Percentiles rank a stretch among this genome's conserved stretches.
These are phyloP conservation scores for Orobanche coerulescens DNA, from an alignment of 257 asterid genomes.

Conservation along the genomic window DNA sequence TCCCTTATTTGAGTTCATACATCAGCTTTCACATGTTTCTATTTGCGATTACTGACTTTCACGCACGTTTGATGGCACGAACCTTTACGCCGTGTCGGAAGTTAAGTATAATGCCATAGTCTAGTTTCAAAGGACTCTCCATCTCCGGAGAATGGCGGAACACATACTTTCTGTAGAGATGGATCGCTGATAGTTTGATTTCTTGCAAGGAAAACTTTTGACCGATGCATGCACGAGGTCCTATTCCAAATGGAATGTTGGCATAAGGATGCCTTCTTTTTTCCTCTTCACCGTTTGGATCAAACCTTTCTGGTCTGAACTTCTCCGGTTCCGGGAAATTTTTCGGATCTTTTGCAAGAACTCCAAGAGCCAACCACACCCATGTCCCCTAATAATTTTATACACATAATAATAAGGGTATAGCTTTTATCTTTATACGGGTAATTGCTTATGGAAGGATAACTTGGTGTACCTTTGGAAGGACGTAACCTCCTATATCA, in stretches of 20 bases:
- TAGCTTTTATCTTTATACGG: too few relatives aligned
- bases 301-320: slow-evolving; percentile 90
- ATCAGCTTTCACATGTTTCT: neutral
- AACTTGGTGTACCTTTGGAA: slow-evolving; percentile 58
- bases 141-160: slow-evolving; percentile 66
- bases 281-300: slow-evolving; percentile 82
- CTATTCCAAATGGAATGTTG: slow-evolving; percentile 85
- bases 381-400: slow-evolving; percentile 69
- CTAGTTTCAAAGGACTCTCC: slow-evolving; percentile 73
- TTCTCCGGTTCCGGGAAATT: slow-evolving; percentile 79
- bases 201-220: slow-evolving; percentile 87
- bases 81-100: slow-evolving; percentile 81
- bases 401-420: too few relatives aligned
- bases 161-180: slow-evolving; percentile 58
- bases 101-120: slow-evolving; percentile 74
- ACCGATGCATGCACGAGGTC: slow-evolving; percentile 92
- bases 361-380: slow-evolving; percentile 97
- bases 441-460: too few relatives aligned
- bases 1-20: too few relatives aligned
- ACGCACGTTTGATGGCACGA: slow-evolving; percentile 51
- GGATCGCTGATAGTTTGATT: slow-evolving; percentile 63
- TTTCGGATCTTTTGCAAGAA: slow-evolving; percentile 77
- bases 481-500: slow-evolving; percentile 72
- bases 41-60: slow-evolving; percentile 4
- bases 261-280: slow-evolving; percentile 88